Percentiles rank a stretch among this genome's conserved stretches.
phyloP scores from a whole-genome alignment of 2,329 filamentous ascomycete genomes.

The Fusarium armeniacum region DNA sequence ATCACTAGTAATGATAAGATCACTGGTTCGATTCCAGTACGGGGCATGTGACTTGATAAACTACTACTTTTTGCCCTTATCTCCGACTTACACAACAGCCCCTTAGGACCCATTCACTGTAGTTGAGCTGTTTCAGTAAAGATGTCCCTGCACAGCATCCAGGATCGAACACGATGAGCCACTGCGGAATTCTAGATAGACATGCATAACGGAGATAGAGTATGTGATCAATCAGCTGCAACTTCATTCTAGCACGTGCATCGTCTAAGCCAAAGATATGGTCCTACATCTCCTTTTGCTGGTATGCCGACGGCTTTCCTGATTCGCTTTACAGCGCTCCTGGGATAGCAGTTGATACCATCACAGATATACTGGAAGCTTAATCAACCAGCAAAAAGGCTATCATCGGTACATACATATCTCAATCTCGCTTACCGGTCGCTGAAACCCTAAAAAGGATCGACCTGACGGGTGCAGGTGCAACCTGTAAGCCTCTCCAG shows the following conservation, averaged over 20 bases:
- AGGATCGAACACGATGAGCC: background rate
- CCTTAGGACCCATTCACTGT: background rate
- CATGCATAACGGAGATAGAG: slow-evolving; percentile 10
- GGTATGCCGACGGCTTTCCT: background rate
- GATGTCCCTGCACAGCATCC: background rate
- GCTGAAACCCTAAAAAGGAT: slow-evolving; percentile 15
- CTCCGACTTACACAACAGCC: background rate
- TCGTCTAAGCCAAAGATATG: background rate
- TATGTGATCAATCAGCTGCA: slow-evolving; percentile 19
- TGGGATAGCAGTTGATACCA: background rate
- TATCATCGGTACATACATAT: slow-evolving; percentile 3
- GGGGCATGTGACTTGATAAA: background rate
- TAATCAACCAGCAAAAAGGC: slow-evolving; percentile 1
- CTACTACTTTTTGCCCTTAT: background rate
- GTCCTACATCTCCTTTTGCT: background rate
- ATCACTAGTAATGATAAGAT: slow-evolving; percentile 24
- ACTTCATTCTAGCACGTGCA: slow-evolving; percentile 15
- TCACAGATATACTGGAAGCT: background rate
- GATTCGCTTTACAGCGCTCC: background rate
- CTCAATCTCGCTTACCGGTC: slow-evolving; percentile 19
- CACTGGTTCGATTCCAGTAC: slow-evolving; percentile 2
- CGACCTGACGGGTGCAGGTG: background rate
- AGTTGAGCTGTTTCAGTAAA: background rate
- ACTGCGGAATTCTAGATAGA: background rate
- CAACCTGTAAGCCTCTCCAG: slow-evolving; percentile 9